A percentile compares a stretch with the other conserved stretches of the same genome.
Evolutionary conservation across 805 yeast genomes (phyloP).

Genomic region (Candida peoriensis): DNA sequence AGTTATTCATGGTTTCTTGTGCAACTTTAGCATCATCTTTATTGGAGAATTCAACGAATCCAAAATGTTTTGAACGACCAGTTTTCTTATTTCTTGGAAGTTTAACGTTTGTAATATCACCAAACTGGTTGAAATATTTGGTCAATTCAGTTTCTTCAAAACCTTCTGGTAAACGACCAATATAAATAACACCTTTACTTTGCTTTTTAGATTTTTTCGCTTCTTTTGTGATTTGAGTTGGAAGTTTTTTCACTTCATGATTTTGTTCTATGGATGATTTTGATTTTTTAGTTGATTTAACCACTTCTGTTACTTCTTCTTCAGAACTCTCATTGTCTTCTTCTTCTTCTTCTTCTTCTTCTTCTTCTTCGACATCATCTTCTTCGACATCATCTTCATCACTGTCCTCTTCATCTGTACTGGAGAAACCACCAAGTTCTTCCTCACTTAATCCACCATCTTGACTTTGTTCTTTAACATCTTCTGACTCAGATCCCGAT

Average conservation of each 20-base stretch:
- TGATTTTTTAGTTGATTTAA: conserved; percentile 16
- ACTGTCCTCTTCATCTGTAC: conserved; percentile 1
- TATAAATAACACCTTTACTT: conserved; percentile 68
- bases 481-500: conserved; percentile 25
- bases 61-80: conserved; percentile 89
- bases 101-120: conserved; percentile 71
- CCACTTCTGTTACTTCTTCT: conserved; percentile 13
- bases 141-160: conserved; percentile 75
- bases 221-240: conserved; percentile 18
- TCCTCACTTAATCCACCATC: conserved; percentile 7
- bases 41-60: conserved; percentile 77
- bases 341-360: conserved; percentile 22
- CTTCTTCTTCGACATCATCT: conserved; percentile 8
- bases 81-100: conserved; percentile 85
- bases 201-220: conserved; percentile 20
- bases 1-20: conserved; percentile 94
- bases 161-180: conserved; percentile 91
- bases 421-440: background rate
- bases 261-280: conserved; percentile 8
- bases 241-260: conserved; percentile 23
- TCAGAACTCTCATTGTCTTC: conserved; percentile 23
- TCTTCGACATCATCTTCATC: conserved; percentile 6
- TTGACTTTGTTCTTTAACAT: conserved; percentile 21
- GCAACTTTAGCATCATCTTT: conserved; percentile 80
- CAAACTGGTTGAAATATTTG: conserved; percentile 86